These are phyloP conservation scores for Sanghuangporus sanghuang DNA, from an alignment of 1,284 basidiomycete genomes.

Conservation along the genomic window DNA sequence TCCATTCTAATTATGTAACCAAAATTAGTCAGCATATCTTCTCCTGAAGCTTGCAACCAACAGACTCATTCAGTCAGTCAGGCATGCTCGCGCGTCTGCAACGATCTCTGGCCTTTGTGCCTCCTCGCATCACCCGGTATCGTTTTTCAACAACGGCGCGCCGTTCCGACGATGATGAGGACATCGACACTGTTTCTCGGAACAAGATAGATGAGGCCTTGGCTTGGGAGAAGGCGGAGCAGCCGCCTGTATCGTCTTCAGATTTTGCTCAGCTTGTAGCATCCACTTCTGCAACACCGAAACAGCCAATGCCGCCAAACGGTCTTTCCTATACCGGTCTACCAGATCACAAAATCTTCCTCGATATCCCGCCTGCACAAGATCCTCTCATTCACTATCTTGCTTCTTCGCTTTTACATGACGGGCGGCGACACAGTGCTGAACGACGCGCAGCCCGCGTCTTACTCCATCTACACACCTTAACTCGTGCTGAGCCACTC, in stretches of 20 bases:
- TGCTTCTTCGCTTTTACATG: slow-evolving; percentile 57
- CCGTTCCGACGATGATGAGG: neutral
- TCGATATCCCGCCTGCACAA: slow-evolving; percentile 64
- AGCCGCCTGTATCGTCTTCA: neutral
- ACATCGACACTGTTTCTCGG: neutral
- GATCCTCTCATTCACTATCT: slow-evolving; percentile 77
- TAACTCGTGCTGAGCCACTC: slow-evolving; percentile 70
- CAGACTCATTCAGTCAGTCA: neutral
- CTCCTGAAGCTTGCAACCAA: neutral
- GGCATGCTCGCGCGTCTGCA: slow-evolving; percentile 13
- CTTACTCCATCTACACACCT: slow-evolving; percentile 65
- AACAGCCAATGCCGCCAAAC: neutral
- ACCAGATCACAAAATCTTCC: slow-evolving; percentile 14
- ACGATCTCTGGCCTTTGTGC: slow-evolving; percentile 2
- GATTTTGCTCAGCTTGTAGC: neutral
- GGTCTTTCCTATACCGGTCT: slow-evolving; percentile 14
- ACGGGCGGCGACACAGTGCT: slow-evolving; percentile 69
- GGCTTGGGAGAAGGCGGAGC: neutral
- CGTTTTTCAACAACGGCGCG: slow-evolving; percentile 8
- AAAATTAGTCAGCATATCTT: neutral
- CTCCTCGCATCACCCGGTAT: neutral
- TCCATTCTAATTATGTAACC: neutral
- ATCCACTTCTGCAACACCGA: neutral
- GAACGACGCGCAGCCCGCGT: slow-evolving; percentile 52
- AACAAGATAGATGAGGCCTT: neutral